Evolutionary conservation across 257 asterid genomes (phyloP), one percentile per base, ranked within the genome.

Genomic region (Nicotiana obtusifolia): DNA sequence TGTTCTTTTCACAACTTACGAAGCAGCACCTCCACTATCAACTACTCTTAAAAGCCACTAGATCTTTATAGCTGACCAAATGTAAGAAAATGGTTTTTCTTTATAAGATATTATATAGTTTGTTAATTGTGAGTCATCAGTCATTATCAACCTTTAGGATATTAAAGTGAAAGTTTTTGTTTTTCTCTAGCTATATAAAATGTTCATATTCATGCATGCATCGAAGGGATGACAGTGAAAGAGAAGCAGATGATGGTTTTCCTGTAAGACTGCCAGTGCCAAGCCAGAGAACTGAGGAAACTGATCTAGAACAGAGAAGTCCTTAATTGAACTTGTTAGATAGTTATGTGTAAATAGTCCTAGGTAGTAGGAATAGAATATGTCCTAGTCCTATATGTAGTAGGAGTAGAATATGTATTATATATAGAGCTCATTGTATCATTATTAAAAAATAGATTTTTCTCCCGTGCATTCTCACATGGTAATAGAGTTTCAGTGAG

Each of bases 121-220:
- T 44, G 60, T 44, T 73, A 71, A 41, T 41, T 41, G 78, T 71
- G 78, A 71, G 60, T 71, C 78, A 41, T 71, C 59, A 71, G 78
- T 71, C 33, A 44, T 71, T 30, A 44, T 71, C 78, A 9, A 10
- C 22, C 47, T 22, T 14, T 22, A 14, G 59, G 78, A 22, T 47
- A 22, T 22, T 14, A 44, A 71, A 44, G 37, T 71, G 13, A 71
- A 69, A 44, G 33, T 71, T 22, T 71, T 22, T 20, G 13, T 71
- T 71, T 68, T 71, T 71, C 78, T 71, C 35, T 22, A 44, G 14
- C 35, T 22, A 44, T 44, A 14, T 44, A 47, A 8, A 57, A 71
- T 71, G 78, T 71, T 71, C 35, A 71, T n/a, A 71, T 71, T 20
- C 78, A 71, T 41, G 37, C 60, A 44, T 71, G 60, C 78, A 71